Percentiles rank a stretch among this genome's conserved stretches.
phyloP scores from a whole-genome alignment of 176 grass and related monocot species.

The Alopecurus myosuroides region DNA sequence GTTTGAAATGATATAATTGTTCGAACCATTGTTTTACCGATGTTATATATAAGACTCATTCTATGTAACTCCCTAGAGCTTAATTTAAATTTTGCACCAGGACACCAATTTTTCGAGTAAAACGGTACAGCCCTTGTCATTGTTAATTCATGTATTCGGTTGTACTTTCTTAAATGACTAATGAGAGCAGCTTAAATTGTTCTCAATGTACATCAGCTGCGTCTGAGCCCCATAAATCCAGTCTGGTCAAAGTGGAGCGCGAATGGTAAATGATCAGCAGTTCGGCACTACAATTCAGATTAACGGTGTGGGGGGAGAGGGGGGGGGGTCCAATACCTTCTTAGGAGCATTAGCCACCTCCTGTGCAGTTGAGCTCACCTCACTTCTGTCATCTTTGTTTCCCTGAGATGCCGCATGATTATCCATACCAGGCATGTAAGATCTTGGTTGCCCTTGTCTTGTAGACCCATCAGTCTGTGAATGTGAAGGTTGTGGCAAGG shows the following conservation, averaged over 20 bases:
- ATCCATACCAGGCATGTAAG: slow-evolving; percentile 56
- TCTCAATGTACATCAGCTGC: background rate
- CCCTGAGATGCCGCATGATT: slow-evolving; percentile 42
- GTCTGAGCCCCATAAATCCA: background rate
- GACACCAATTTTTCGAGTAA: background rate
- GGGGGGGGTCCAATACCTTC: slow-evolving; percentile 48
- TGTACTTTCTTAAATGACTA: slow-evolving; percentile 6
- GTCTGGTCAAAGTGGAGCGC: slow-evolving; percentile 15
- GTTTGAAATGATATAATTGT: background rate
- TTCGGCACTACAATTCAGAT: background rate
- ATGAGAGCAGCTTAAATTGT: background rate
- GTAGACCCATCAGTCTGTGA: slow-evolving; percentile 48
- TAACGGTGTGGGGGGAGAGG: too few relatives aligned
- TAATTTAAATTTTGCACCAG: background rate
- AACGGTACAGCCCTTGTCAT: background rate
- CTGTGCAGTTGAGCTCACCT: slow-evolving; percentile 34
- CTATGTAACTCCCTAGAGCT: background rate
- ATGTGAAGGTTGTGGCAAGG: slow-evolving; percentile 60
- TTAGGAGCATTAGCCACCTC: slow-evolving; percentile 49
- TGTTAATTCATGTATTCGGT: background rate
- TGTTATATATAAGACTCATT: background rate
- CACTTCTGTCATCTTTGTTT: slow-evolving; percentile 54
- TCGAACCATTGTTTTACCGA: background rate
- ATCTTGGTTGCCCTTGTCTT: slow-evolving; percentile 54
- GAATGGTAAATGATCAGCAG: background rate